Evolutionary conservation across 169 alveolate species (phyloP).

Genomic region (Plasmodium cynomolgi): DNA sequence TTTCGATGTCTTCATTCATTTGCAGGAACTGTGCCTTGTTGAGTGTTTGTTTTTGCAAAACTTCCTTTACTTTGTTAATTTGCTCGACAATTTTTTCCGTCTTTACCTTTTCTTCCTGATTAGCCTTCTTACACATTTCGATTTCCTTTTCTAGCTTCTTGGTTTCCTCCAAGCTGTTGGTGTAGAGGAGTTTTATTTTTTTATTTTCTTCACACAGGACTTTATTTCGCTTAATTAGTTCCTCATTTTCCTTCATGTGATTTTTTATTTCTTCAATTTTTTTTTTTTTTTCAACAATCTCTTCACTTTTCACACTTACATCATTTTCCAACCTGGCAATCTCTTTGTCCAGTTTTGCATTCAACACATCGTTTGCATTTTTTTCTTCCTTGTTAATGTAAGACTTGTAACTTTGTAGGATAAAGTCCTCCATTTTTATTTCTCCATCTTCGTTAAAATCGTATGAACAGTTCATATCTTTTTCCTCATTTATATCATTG

Average conservation of each 20-base stretch:
- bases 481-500: constrained; percentile 78
- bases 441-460: constrained; percentile 52
- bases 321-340: constrained; percentile 11
- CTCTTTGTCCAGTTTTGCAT: constrained; percentile 54
- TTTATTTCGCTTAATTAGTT: constrained; percentile 61
- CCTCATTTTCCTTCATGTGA: constrained; percentile 72
- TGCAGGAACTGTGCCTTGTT: constrained; percentile 69
- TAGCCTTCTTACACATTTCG: constrained; percentile 60
- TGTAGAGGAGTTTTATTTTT: constrained; percentile 44
- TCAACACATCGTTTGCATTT: constrained; percentile 44
- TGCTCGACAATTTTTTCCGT: constrained; percentile 59
- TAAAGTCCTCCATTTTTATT: constrained; percentile 71
- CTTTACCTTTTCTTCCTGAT: constrained; percentile 53
- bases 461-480: constrained; percentile 74
- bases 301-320: constrained; percentile 40
- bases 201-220: constrained; percentile 71
- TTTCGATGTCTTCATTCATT: constrained; percentile 70
- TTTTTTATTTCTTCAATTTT: constrained; percentile 68
- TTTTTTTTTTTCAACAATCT: constrained; percentile 63
- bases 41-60: constrained; percentile 63
- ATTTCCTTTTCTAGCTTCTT: constrained; percentile 64
- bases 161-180: constrained; percentile 71
- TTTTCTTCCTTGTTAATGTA: constrained; percentile 54
- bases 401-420: constrained; percentile 50
- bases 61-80: constrained; percentile 57